phyloP scores from a whole-genome alignment of 495 filamentous ascomycete genomes.

The Aspergillus avenaceus region DNA sequence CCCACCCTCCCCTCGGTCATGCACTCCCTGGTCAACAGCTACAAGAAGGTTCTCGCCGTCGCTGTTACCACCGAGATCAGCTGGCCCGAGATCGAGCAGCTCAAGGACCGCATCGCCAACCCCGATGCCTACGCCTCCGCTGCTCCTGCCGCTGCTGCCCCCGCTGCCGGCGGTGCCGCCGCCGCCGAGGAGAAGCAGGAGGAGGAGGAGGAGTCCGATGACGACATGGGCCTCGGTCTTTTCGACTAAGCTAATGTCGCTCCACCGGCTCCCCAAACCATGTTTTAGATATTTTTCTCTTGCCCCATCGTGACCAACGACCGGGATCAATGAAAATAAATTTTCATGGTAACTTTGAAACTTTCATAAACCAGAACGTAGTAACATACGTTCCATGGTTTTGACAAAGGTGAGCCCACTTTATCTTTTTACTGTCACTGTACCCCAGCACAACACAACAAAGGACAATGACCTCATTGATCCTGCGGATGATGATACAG shows the following conservation, averaged over 20 bases:
- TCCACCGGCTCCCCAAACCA: slow-evolving; percentile 30
- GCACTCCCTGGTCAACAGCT: slow-evolving; percentile 90
- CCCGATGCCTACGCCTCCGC: slow-evolving; percentile 87
- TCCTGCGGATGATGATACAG: slow-evolving; percentile 46
- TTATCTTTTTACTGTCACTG: slow-evolving; percentile 1
- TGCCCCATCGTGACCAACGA: slow-evolving; percentile 24
- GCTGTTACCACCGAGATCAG: slow-evolving; percentile 87
- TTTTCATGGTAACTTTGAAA: slow-evolving; percentile 26
- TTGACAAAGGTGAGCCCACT: slow-evolving; percentile 27
- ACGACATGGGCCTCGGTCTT: slow-evolving; percentile 54
- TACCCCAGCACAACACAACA: too few relatives aligned
- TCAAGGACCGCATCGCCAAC: slow-evolving; percentile 99
- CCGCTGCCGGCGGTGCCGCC: slow-evolving; percentile 44
- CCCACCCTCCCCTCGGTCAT: slow-evolving; percentile 95
- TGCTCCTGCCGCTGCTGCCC: slow-evolving; percentile 58
- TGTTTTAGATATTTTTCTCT: slow-evolving; percentile 43
- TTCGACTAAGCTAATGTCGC: slow-evolving; percentile 47
- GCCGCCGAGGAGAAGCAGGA: slow-evolving; percentile 54
- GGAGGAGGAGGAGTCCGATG: slow-evolving; percentile 43
- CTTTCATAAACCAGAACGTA: slow-evolving; percentile 30
- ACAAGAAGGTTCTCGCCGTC: slow-evolving; percentile 94
- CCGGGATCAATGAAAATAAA: slow-evolving; percentile 32
- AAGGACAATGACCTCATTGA: slow-evolving; percentile 1
- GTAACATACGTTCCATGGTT: slow-evolving; percentile 30
- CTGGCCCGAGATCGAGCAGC: slow-evolving; percentile 93